phyloP scores from a whole-genome alignment of 2,329 filamentous ascomycete genomes.

The Alternaria triticina region DNA sequence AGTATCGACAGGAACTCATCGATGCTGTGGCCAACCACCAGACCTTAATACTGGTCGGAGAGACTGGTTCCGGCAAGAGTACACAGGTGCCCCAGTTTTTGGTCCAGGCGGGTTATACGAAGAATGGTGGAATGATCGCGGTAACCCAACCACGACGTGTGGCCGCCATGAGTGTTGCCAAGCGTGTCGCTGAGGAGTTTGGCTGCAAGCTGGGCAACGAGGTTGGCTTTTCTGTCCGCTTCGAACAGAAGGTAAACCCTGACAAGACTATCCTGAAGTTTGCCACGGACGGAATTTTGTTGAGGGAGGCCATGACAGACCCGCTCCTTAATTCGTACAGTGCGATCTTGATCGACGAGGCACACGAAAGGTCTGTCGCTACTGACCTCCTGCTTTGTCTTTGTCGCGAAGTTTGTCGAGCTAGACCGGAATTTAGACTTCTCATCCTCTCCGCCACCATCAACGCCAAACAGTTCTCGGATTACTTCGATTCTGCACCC shows the following conservation, averaged over 20 bases:
- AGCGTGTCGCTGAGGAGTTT: slow-evolving; percentile 92
- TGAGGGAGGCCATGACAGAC: slow-evolving; percentile 91
- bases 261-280: slow-evolving; percentile 65
- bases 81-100: slow-evolving; percentile 95
- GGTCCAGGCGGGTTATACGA: slow-evolving; percentile 65
- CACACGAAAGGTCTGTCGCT: slow-evolving; percentile 89
- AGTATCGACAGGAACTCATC: slow-evolving; percentile 85
- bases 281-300: slow-evolving; percentile 95
- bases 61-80: slow-evolving; percentile 94
- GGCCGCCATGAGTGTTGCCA: slow-evolving; percentile 96
- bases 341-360: slow-evolving; percentile 99
- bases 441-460: slow-evolving; percentile 94
- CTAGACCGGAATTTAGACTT: slow-evolving; percentile 83
- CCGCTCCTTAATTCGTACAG: no score
- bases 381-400: slow-evolving; percentile 90
- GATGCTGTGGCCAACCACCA: slow-evolving; percentile 87
- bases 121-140: slow-evolving; percentile 75
- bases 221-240: slow-evolving; percentile 93
- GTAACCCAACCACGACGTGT: slow-evolving; percentile 95
- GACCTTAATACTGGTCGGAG: slow-evolving; percentile 88
- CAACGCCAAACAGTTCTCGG: slow-evolving; percentile 89
- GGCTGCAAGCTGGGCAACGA: slow-evolving; percentile 89
- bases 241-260: no score
- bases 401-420: slow-evolving; percentile 84
- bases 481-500: no score